These are phyloP conservation scores for Apophysomyces elegans DNA, from an alignment of 371 early-diverging fungal species.

Conservation along the genomic window DNA sequence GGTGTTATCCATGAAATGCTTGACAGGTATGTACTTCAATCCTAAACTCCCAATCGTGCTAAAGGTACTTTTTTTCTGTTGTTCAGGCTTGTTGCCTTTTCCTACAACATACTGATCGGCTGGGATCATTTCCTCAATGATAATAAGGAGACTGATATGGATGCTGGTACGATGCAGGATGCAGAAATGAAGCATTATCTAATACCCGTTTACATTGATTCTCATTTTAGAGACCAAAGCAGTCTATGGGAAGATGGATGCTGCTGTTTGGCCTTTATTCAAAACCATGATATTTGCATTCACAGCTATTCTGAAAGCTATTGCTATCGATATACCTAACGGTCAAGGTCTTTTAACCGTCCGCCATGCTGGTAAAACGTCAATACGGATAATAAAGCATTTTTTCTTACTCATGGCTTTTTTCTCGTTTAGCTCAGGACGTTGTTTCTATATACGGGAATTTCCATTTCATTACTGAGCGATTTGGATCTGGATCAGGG, in stretches of 20 bases:
- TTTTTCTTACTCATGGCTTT: neutral
- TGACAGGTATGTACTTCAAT: conserved; percentile 22
- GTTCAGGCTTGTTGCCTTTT: conserved; percentile 35
- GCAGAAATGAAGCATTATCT: neutral
- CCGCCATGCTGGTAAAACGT: conserved; percentile 27
- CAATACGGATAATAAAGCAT: neutral
- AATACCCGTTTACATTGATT: neutral
- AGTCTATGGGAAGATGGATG: conserved; percentile 21
- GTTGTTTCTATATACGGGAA: conserved; percentile 43
- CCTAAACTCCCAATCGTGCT: neutral
- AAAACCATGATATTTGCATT: conserved; percentile 51
- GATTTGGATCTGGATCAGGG: conserved; percentile 38
- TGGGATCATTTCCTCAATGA: conserved; percentile 41
- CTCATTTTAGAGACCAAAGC: conserved; percentile 13
- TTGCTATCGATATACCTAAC: conserved; percentile 42
- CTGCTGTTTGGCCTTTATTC: conserved; percentile 36
- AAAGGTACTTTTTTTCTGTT: neutral
- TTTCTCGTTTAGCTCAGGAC: conserved; percentile 34
- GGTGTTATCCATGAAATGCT: conserved; percentile 13
- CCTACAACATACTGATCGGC: conserved; percentile 41
- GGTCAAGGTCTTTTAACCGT: conserved; percentile 36
- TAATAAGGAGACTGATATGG: conserved; percentile 19
- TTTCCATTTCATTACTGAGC: conserved; percentile 47
- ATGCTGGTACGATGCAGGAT: conserved; percentile 11
- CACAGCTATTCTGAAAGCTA: conserved; percentile 44